Evolutionary conservation across 2,329 filamentous ascomycete genomes (phyloP).

Genomic region (Xylariomycetidae sp.): DNA sequence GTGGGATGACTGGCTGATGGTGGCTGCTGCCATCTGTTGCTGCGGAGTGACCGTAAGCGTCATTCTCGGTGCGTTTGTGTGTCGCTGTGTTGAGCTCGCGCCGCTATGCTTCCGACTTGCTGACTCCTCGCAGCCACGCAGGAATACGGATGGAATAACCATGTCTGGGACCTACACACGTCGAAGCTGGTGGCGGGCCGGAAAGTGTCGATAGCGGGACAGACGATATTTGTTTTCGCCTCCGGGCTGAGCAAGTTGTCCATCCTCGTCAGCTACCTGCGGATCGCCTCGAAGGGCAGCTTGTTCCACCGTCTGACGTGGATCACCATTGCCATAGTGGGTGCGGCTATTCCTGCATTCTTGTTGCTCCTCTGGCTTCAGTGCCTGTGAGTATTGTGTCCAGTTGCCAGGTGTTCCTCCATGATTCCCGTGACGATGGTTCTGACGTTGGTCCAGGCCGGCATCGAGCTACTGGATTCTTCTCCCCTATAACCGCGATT

Average conservation of each 20-base stretch:
- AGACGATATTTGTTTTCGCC: slow-evolving; percentile 33
- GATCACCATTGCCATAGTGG: slow-evolving; percentile 22
- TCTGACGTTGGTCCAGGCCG: slow-evolving; percentile 6
- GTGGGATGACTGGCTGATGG: slow-evolving; percentile 37
- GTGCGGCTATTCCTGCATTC: slow-evolving; percentile 24
- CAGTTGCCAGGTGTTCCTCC: neutral
- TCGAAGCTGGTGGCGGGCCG: slow-evolving; percentile 23
- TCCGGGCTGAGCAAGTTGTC: slow-evolving; percentile 33
- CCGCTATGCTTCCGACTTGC: neutral
- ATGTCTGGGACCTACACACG: slow-evolving; percentile 30
- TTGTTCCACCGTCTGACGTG: slow-evolving; percentile 29
- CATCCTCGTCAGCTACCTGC: slow-evolving; percentile 34
- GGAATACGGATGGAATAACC: slow-evolving; percentile 32
- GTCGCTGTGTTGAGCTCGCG: slow-evolving; percentile 1
- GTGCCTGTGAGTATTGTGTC: slow-evolving; percentile 28
- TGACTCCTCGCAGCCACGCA: slow-evolving; percentile 20
- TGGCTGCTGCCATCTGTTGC: slow-evolving; percentile 23
- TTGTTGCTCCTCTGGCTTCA: slow-evolving; percentile 31
- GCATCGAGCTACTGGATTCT: slow-evolving; percentile 25
- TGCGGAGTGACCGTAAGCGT: slow-evolving; percentile 21
- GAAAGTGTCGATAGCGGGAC: slow-evolving; percentile 33
- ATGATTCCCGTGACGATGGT: neutral
- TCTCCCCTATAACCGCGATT: slow-evolving; percentile 12
- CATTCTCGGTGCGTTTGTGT: slow-evolving; percentile 5
- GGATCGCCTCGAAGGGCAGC: slow-evolving; percentile 29